phyloP scores from a whole-genome alignment of 306 rosid genomes.

The Begonia loranthoides region DNA sequence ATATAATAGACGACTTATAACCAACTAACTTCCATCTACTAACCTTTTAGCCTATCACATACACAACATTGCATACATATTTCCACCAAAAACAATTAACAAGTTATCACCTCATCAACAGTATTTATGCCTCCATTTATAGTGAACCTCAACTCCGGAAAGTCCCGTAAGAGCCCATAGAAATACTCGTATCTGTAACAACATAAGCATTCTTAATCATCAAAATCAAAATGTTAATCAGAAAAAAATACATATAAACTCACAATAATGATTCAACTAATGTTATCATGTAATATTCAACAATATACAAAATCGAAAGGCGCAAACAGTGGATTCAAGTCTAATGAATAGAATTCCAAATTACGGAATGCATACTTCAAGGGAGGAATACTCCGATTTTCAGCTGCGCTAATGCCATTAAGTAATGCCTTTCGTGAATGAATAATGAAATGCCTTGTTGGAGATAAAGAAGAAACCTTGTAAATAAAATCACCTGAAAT shows the following conservation, averaged over 20 bases:
- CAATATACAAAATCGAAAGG: background rate
- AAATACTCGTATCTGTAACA: conserved; percentile 76
- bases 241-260: no score
- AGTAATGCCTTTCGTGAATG: conserved; percentile 95
- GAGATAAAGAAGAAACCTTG: conserved; percentile 91
- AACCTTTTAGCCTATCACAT: no score
- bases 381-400: conserved; percentile 90
- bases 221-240: background rate
- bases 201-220: conserved; percentile 6
- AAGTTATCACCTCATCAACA: conserved; percentile 61
- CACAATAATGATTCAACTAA: no score
- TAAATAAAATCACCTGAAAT: conserved; percentile 86
- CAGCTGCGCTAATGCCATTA: conserved; percentile 92
- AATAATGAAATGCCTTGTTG: conserved; percentile 75
- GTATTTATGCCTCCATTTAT: conserved; percentile 84
- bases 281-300: background rate
- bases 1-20: no score
- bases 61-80: no score
- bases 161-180: conserved; percentile 86
- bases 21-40: no score
- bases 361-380: conserved; percentile 48
- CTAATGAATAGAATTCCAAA: conserved; percentile 3
- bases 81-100: no score
- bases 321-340: background rate
- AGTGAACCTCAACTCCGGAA: conserved; percentile 91